Evolutionary conservation across 495 filamentous ascomycete species (phyloP).

Genomic region (Penicillium flavigenum): DNA sequence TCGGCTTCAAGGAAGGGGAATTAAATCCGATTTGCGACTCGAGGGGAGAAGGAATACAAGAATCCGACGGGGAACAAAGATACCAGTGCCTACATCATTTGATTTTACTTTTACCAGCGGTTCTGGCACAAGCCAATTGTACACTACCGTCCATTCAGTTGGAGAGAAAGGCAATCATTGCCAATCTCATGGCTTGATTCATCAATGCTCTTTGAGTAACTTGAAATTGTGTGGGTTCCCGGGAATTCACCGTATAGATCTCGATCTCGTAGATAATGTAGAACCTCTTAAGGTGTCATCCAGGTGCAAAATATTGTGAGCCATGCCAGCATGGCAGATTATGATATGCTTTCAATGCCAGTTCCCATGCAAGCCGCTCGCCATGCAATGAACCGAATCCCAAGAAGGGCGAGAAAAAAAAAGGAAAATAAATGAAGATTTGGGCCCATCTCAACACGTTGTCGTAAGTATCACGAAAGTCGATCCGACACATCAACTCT

Average conservation of each 20-base stretch:
- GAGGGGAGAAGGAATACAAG: slow-evolving; percentile 4
- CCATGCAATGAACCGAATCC: neutral
- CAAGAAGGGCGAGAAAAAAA: neutral
- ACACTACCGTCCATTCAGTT: slow-evolving; percentile 4
- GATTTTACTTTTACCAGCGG: slow-evolving; percentile 10
- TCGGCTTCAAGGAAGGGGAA: slow-evolving; percentile 12
- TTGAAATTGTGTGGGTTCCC: neutral
- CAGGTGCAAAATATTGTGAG: neutral
- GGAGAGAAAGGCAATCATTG: neutral
- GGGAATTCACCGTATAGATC: neutral
- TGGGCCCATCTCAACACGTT: too few relatives aligned
- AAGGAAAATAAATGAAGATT: neutral
- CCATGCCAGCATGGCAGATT: neutral
- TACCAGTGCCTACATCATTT: slow-evolving; percentile 13
- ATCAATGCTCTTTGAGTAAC: neutral
- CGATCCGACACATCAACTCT: neutral
- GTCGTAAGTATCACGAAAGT: neutral
- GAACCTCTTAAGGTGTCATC: neutral
- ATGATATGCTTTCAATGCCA: neutral
- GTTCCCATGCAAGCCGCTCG: neutral
- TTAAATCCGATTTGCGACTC: neutral
- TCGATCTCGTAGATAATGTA: neutral
- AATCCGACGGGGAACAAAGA: slow-evolving; percentile 5
- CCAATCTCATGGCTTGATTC: slow-evolving; percentile 1
- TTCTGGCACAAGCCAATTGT: slow-evolving; percentile 9